These are phyloP conservation scores for Populus tomentosa DNA, from an alignment of 441 rosid genomes.

Conservation along the genomic window DNA sequence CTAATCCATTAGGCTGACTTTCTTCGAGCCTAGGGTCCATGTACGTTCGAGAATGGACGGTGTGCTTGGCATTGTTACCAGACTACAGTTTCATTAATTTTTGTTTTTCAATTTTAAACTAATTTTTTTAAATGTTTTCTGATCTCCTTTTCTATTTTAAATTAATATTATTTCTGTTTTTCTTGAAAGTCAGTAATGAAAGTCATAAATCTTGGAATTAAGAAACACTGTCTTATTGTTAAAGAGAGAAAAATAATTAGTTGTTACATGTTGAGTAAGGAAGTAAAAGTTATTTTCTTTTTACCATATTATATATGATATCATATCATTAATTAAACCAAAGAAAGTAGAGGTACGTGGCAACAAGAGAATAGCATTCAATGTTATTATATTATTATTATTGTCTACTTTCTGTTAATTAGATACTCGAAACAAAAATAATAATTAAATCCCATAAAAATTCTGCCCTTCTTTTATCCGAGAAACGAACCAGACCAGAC, in stretches of 20 bases:
- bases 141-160: too few relatives aligned
- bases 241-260: not conserved
- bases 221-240: not conserved
- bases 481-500: too few relatives aligned
- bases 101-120: too few relatives aligned
- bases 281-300: not conserved
- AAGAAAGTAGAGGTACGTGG: not conserved
- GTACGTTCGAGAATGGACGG: conserved; percentile 37
- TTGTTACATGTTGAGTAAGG: not conserved
- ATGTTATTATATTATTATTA: not conserved
- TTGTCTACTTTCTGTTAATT: not conserved
- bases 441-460: too few relatives aligned
- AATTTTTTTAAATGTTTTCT: too few relatives aligned
- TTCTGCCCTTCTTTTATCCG: too few relatives aligned
- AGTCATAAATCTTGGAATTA: conserved; percentile 17
- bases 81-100: too few relatives aligned
- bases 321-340: not conserved
- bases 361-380: not conserved
- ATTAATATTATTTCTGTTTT: not conserved
- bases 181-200: not conserved
- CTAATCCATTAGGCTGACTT: conserved; percentile 5
- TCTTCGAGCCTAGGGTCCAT: conserved; percentile 55
- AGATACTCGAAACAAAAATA: too few relatives aligned
- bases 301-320: too few relatives aligned
- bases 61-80: too few relatives aligned